Conservation (phyloP, 108 stramenopile species). For the Pseudonitzschia multiseries region DNA sequence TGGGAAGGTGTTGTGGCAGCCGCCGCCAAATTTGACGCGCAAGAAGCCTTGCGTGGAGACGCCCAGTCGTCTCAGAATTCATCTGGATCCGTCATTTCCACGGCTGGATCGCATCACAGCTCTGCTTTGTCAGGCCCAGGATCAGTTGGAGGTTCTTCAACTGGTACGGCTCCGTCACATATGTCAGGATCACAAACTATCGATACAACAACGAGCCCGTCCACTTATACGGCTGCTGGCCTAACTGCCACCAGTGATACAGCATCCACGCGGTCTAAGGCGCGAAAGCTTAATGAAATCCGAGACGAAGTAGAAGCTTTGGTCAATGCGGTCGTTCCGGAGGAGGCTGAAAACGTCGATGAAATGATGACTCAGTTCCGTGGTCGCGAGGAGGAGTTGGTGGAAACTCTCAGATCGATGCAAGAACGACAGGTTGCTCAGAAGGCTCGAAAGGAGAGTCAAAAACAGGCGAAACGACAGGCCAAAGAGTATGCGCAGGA, state of each 20-base stretch:
- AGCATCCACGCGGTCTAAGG: conserved; percentile 27
- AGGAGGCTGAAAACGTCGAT: conserved; percentile 86
- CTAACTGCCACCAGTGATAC: conserved; percentile 35
- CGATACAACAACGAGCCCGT: conserved; percentile 42
- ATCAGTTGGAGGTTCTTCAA: conserved; percentile 22
- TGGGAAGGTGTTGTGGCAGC: conserved; percentile 89
- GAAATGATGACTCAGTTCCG: conserved; percentile 89
- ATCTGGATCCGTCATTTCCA: conserved; percentile 40
- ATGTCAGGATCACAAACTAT: conserved; percentile 32
- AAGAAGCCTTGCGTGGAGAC: conserved; percentile 34
- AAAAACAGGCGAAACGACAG: conserved; percentile 77
- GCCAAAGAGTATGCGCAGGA: conserved; percentile 46
- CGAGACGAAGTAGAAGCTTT: conserved; percentile 78
- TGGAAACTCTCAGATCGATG: conserved; percentile 85
- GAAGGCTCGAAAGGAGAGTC: conserved; percentile 66
- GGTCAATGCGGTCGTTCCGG: conserved; percentile 79
- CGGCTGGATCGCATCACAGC: conserved; percentile 26
- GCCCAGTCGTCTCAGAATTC: conserved; percentile 35
- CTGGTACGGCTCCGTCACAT: conserved; percentile 21
- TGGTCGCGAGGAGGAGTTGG: conserved; percentile 88
- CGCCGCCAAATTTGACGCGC: conserved; percentile 79
- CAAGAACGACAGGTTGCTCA: conserved; percentile 82
- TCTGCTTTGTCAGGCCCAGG: conserved; percentile 25
- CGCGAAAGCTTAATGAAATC: conserved; percentile 55
- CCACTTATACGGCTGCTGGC: conserved; percentile 30